Evolutionary conservation across 2,329 filamentous ascomycete species (phyloP).

Genomic region (Cercospora sp.): DNA sequence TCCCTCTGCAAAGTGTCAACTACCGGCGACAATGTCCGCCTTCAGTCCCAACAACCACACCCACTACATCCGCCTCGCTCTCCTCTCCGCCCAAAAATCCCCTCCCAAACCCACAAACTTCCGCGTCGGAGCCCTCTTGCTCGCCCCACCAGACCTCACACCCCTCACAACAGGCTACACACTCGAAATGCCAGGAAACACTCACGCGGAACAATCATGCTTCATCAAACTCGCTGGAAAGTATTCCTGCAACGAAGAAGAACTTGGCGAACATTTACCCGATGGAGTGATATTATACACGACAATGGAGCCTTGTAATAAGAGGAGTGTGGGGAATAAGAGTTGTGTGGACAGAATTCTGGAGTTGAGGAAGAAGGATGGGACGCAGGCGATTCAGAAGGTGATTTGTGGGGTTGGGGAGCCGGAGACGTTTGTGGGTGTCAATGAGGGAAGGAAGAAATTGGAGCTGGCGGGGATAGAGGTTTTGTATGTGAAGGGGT

Average conservation of each 20-base stretch:
- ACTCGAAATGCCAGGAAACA: constrained; percentile 86
- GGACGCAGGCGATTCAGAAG: constrained; percentile 64
- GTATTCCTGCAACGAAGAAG: constrained; percentile 52
- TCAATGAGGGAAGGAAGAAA: constrained; percentile 72
- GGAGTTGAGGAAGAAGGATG: constrained; percentile 44
- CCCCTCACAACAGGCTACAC: constrained; percentile 78
- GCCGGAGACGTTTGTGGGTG: constrained; percentile 83
- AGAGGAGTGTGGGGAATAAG: constrained; percentile 71
- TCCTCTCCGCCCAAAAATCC: constrained; percentile 74
- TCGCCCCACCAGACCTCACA: constrained; percentile 49
- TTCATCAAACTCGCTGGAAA: constrained; percentile 66
- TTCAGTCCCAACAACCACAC: constrained; percentile 21
- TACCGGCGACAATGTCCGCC: constrained; percentile 12
- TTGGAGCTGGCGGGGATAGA: constrained; percentile 72
- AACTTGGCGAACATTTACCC: constrained; percentile 55
- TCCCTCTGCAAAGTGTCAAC: neutral
- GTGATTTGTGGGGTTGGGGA: constrained; percentile 89
- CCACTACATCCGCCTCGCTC: constrained; percentile 67
- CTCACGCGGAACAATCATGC: constrained; percentile 93
- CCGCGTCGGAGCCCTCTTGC: constrained; percentile 86
- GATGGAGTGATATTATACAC: constrained; percentile 73
- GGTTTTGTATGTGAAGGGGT: constrained; percentile 69
- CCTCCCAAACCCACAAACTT: constrained; percentile 89
- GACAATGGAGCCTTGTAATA: constrained; percentile 83
- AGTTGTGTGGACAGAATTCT: constrained; percentile 81